phyloP scores from a whole-genome alignment of 2,329 filamentous ascomycete genomes.

The Emergomyces orientalis region DNA sequence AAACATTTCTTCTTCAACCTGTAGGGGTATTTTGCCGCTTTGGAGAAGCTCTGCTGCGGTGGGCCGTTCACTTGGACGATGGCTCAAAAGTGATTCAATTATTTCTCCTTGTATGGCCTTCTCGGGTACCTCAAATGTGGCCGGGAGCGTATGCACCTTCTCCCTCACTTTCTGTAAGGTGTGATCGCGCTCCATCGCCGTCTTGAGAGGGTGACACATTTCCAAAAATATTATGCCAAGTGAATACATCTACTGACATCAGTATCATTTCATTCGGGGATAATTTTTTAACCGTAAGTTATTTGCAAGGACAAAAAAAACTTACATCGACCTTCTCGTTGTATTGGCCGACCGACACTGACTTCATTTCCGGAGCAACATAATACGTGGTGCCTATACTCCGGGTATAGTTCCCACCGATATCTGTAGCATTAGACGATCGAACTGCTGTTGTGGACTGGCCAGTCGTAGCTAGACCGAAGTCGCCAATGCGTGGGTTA shows the following conservation, averaged over 20 bases:
- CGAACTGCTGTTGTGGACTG: constrained; percentile 44
- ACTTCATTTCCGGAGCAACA: constrained; percentile 82
- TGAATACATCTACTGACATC: constrained; percentile 66
- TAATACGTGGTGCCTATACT: constrained; percentile 76
- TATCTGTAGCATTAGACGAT: constrained; percentile 28
- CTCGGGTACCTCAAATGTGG: constrained; percentile 61
- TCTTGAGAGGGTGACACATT: constrained; percentile 65
- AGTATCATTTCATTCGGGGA: constrained; percentile 6
- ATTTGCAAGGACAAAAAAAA: constrained; percentile 13
- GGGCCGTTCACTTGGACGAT: constrained; percentile 73
- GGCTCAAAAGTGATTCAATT: constrained; percentile 67
- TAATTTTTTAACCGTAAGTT: background rate
- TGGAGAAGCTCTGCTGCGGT: constrained; percentile 73
- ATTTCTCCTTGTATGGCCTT: constrained; percentile 64
- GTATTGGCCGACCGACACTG: constrained; percentile 64
- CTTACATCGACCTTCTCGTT: constrained; percentile 84
- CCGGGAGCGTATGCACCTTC: constrained; percentile 58
- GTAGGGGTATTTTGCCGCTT: constrained; percentile 77
- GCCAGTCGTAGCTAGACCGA: constrained; percentile 84
- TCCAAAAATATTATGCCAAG: constrained; percentile 97
- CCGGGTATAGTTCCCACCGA: constrained; percentile 38
- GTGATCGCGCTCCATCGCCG: constrained; percentile 54
- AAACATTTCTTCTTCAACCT: constrained; percentile 88
- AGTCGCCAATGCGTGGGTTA: constrained; percentile 93
- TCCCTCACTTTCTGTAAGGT: constrained; percentile 62